Evolutionary conservation across 2,329 filamentous ascomycete species (phyloP).

Genomic region (Diaporthe helianthi): DNA sequence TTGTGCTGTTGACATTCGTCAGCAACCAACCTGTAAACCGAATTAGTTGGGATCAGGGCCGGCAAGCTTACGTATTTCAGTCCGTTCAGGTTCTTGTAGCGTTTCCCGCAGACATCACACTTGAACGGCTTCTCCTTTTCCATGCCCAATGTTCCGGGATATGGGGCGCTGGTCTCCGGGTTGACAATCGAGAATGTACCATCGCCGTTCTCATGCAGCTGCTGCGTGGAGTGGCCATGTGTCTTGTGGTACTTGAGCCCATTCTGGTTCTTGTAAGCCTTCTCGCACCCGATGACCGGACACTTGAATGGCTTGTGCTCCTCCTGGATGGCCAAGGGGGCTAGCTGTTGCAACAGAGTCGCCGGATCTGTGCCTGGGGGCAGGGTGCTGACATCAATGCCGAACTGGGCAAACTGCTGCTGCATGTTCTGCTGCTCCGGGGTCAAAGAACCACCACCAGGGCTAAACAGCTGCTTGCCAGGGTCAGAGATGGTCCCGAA

Average conservation of each 20-base stretch:
- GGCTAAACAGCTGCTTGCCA: slow-evolving; percentile 90
- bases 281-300: slow-evolving; percentile 97
- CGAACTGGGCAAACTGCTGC: slow-evolving; percentile 74
- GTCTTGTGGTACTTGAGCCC: slow-evolving; percentile 88
- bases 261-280: slow-evolving; percentile 99
- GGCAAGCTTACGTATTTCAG: slow-evolving; percentile 80
- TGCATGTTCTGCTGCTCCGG: slow-evolving; percentile 69
- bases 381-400: slow-evolving; percentile 78
- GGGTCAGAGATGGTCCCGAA: slow-evolving; percentile 84
- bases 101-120: slow-evolving; percentile 95
- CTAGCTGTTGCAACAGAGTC: slow-evolving; percentile 62
- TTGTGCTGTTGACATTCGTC: slow-evolving; percentile 63
- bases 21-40: slow-evolving; percentile 39
- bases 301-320: slow-evolving; percentile 98
- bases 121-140: slow-evolving; percentile 99
- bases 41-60: background rate
- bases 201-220: slow-evolving; percentile 94
- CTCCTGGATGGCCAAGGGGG: slow-evolving; percentile 74
- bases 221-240: slow-evolving; percentile 96
- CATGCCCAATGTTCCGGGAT: slow-evolving; percentile 97
- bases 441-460: slow-evolving; percentile 74
- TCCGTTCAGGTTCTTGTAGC: slow-evolving; percentile 98
- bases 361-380: slow-evolving; percentile 76
- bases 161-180: slow-evolving; percentile 90
- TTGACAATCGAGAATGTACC: slow-evolving; percentile 99